Evolutionary conservation across 805 yeast genomes (phyloP).

Genomic region (Tetrapisispora iriomotensis): DNA sequence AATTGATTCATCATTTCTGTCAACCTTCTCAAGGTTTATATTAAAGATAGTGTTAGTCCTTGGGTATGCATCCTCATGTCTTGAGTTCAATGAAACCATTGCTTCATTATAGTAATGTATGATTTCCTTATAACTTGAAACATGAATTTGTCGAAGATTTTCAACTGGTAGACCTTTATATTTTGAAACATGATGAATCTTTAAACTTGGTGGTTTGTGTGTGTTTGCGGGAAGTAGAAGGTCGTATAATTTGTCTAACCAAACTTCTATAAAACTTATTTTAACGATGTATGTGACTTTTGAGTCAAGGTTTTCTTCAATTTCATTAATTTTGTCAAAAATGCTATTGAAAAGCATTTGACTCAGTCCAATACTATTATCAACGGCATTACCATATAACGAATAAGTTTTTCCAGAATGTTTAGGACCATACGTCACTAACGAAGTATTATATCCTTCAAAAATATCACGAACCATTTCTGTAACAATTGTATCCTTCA

Average conservation of each 20-base stretch:
- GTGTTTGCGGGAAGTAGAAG: conserved; percentile 39
- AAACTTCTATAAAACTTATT: conserved; percentile 71
- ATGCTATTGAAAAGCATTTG: conserved; percentile 52
- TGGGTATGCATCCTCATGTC: background rate
- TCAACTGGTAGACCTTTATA: conserved; percentile 51
- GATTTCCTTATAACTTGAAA: conserved; percentile 1
- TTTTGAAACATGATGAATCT: conserved; percentile 25
- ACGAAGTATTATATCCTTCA: conserved; percentile 65
- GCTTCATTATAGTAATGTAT: conserved; percentile 1
- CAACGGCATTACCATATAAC: conserved; percentile 48
- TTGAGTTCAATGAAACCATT: background rate
- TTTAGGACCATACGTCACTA: conserved; percentile 71
- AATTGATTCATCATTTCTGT: conserved; percentile 29
- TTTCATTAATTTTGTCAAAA: conserved; percentile 42
- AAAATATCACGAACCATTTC: conserved; percentile 7
- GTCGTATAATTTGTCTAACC: conserved; percentile 69
- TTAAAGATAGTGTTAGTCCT: conserved; percentile 69
- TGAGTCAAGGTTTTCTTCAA: conserved; percentile 31
- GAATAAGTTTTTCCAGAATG: conserved; percentile 72
- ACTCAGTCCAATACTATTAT: conserved; percentile 55
- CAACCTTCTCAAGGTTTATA: conserved; percentile 54
- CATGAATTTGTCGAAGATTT: conserved; percentile 18
- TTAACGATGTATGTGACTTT: conserved; percentile 48
- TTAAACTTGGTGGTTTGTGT: conserved; percentile 19
- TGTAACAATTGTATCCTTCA: conserved; percentile 1